Evolutionary conservation across 805 yeast genomes (phyloP), one percentile per base, ranked within the genome.

Genomic region (Candida bentonensis): DNA sequence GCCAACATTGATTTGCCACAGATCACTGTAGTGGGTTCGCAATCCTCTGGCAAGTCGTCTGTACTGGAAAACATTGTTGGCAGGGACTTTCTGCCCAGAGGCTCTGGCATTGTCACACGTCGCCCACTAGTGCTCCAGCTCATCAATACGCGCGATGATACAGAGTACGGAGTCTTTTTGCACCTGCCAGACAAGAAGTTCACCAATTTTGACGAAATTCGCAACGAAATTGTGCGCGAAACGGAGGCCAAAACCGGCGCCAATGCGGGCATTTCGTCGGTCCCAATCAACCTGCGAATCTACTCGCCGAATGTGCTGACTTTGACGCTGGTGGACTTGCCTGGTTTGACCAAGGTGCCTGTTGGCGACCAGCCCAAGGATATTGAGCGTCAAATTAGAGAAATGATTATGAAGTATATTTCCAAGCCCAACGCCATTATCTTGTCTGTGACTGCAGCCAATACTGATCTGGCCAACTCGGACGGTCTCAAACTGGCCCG

Each of bases 361-460:
- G 96, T 92, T 41, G 98, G 98, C 45, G 98, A 92, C 64, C 98
- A 92, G 65, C 98, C 98, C 46, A 83, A 82, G 59, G 98, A 92
- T 61, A 92, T 92, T 52, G 98, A 92, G 67, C 78, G 74, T 52
- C 96, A 85, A 62, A 92, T 92, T 57, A 81, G 85, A 62, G 94
- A 86, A 53, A 81, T 92, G 85, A 73, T 92, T 44, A 72, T 92
- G 73, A 87, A 87, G 63, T 92, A 82, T 61, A 88, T 92, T 52
- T 81, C 95, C 21, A 86, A 87, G 58, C 97, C 97, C 50, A 92
- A 92, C 59, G 96, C 97, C 48, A 86, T 92, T 52, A 82, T 92
- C 48, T 70, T 92, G 46, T 89, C 96, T 0, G 97, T 92, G 23
- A 88, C 95, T 46, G 94, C 95, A 4, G 95, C 97, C 34, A 92